Base-by-base conservation (phyloP, 2,329 filamentous ascomycete species). In the Reticulascus tulasneorum region DNA sequence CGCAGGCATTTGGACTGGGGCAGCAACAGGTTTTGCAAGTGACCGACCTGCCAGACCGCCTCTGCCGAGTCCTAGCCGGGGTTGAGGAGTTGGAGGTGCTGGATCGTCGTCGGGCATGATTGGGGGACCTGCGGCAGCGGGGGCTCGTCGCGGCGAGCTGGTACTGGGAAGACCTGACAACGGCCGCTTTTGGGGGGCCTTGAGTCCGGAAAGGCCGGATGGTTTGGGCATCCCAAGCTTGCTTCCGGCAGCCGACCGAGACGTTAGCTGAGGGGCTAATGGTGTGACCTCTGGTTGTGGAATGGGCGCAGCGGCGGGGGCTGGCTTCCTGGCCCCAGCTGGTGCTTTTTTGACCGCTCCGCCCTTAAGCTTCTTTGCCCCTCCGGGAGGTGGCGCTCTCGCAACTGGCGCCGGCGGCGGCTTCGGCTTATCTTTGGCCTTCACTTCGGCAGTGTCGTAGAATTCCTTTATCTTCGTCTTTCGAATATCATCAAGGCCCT, bases 391-490 rank as follows among this genome's bases (percentile, higher is more conserved):
- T 6, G 40, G 27, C 7, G 66, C 71, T 37, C 66, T 68, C 6
- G 71, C 72, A 23, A 77, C 73, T 3, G 79, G 70, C n/a, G n/a
- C n/a, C 3, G 87, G 75, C 8, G 80, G 77, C 17, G 87, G 77
- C 66, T 96, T 96, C 1, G 91, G 91, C 64, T 94, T 94, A 29
- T 69, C 66, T 49, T 68, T 69, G 28, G 65, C 65, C 49, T 68
- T 69, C 9, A 69, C 66, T 44, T 67, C 63, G 11, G 66, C 66
- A 1, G 75, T 73, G 37, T 91, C 86, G 42, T 82, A 86, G 58
- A 80, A 97, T 59, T 98, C 93, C 66, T 94, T 96, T 58, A 97
- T 86, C 62, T 96, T 98, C 44, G 74, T 85, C 66, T 95, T 97
- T 43, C 90, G 79, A 48, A 97, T 97, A 17, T 98, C 93, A 55